Base-by-base conservation (phyloP, 2,329 filamentous ascomycete genomes). In the Penicillium sp. region DNA sequence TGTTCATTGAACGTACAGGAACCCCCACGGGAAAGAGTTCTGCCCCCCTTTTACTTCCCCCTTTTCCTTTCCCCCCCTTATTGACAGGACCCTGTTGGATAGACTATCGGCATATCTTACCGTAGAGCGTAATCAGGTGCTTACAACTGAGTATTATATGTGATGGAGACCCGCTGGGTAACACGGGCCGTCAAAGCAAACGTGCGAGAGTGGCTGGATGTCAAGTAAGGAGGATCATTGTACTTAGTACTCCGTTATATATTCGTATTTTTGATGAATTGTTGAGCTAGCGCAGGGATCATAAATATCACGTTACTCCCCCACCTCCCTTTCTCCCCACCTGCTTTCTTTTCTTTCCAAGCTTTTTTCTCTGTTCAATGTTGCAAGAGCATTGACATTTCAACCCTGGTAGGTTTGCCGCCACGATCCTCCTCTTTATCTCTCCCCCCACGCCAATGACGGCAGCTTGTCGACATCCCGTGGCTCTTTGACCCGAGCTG, bases 401-500 rank as follows among this genome's bases (percentile, higher is more conserved):
- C n/a, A 27, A 42, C 29, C 22, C 48, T 41, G 35, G 48, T 50
- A 41, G n/a, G 48, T 50, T 50, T 18, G 35, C 48, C 35, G 22
- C 48, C 33, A 43, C 46, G 8, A 29, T 49, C 41, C 27, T 52
- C 31, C 41, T 33, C 51, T 48, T 25, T 48, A 22, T 18, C 26
- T 25, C 23, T 33, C 15, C 40, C 46, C 45, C 49, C 47, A 20
- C 43, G 56, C 60, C 57, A 60, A 69, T 70, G 67, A 70, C 67
- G 66, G 63, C 61, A 69, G 50, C 56, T 61, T 68, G 59, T 65
- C 63, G 63, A 62, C 66, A 67, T 66, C 53, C 56, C 51, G 51
- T 50, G 50, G 50, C 35, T 54, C 37, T 37, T 53, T 31, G 27
- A 40, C 54, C 56, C 51, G 40, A 54, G 57, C 54, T 57, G 67